Evolutionary conservation across 352 stramenopile genomes (phyloP), one percentile per base, ranked within the genome.

Genomic region (Phytophthora melonis): DNA sequence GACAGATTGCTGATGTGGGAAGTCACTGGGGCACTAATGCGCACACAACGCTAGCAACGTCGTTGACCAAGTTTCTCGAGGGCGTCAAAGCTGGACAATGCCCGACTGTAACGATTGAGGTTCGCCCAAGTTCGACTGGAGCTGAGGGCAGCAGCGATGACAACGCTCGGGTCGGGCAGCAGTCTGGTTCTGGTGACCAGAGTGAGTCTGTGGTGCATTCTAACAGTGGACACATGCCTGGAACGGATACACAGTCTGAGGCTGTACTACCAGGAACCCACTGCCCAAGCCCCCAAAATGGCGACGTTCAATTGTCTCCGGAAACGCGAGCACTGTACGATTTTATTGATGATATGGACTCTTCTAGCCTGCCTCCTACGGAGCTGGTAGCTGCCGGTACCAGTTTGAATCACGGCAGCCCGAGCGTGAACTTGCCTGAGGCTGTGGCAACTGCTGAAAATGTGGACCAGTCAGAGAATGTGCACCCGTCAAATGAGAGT

Each of bases 1-100:
- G 23, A 56, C 41, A 56, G 58, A 64, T 64, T 41, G 23, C 41
- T 8, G 39, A 56, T n/a, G 43, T 56, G 43, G 58, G 58, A 7
- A 45, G 41, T 32, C 14, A 25, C 5, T 64, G 39, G 39, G 41
- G 41, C 10, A 47, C 23, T 13, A 55, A 3, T 27, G 41, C 27
- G 18, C 58, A 55, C 21, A 30, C 39, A 13, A 43, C 41, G 13
- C 43, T 64, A n/a, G 18, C 11, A 7, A 30, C 5, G 16, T 36
- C 58, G 36, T 32, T 64, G 23, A 9, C 18, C 23, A 57, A 56
- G 43, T 30, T 25, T 19, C 43, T 47, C 9, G 18, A 55, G 13
- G 49, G 39, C 23, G 58, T 63, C 7, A 47, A 56, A 54, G 23
- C n/a, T 39, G 41, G 43, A 14, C 57, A 41, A 19, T 43, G 13